phyloP scores from a whole-genome alignment of 2,329 filamentous ascomycete genomes.

The Ophiostoma sp. region DNA sequence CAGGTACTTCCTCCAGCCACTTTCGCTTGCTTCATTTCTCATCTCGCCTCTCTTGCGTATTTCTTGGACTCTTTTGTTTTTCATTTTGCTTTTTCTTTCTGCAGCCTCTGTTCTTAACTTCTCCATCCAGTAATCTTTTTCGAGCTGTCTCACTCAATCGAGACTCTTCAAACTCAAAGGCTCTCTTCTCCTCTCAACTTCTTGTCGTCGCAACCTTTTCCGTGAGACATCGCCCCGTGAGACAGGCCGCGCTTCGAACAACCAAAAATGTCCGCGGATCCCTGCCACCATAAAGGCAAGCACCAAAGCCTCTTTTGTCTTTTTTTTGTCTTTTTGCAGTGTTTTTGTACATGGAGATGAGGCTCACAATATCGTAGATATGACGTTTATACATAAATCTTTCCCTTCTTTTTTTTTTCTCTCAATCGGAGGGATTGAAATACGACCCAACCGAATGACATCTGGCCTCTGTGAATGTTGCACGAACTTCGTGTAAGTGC shows the following conservation, averaged over 20 bases:
- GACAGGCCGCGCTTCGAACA: background rate
- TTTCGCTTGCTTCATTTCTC: background rate
- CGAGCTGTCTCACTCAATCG: background rate
- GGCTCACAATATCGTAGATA: too few relatives aligned
- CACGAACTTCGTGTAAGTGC: constrained; percentile 4
- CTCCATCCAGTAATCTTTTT: background rate
- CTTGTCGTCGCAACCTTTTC: background rate
- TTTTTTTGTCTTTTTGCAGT: background rate
- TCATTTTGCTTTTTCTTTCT: background rate
- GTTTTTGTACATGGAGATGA: too few relatives aligned
- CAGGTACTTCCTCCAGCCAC: background rate
- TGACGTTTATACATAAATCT: too few relatives aligned
- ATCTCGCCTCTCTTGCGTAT: background rate
- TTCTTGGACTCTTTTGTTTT: background rate
- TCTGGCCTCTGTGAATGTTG: too few relatives aligned
- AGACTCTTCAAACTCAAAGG: background rate
- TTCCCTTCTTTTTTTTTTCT: too few relatives aligned
- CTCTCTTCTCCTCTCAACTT: background rate
- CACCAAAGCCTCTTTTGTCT: background rate
- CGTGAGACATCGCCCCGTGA: background rate
- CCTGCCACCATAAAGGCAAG: background rate
- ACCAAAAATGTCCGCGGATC: background rate
- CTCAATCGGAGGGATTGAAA: too few relatives aligned
- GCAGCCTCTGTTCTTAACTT: background rate
- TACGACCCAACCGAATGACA: too few relatives aligned